Evolutionary conservation across 2,329 filamentous ascomycete genomes (phyloP).

Genomic region (Dothideomycetes sp.): DNA sequence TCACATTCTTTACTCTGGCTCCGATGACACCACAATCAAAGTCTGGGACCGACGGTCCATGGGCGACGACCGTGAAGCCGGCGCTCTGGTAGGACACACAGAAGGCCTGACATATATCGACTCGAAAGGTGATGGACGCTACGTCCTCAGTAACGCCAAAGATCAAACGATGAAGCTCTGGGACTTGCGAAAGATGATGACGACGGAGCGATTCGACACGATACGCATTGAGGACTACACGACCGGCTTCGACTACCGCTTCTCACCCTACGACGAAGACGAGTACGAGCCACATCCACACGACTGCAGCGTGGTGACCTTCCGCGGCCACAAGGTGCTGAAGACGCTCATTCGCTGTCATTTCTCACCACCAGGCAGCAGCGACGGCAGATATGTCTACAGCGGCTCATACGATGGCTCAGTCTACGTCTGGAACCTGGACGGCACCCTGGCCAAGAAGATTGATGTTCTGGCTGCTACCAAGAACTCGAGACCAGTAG

Average conservation of each 20-base stretch:
- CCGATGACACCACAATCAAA: constrained; percentile 86
- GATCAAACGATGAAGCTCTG: constrained; percentile 97
- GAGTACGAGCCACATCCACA: constrained; percentile 63
- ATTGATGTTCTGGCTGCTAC: constrained; percentile 71
- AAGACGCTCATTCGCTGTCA: constrained; percentile 90
- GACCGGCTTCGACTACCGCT: constrained; percentile 65
- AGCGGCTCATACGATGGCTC: constrained; percentile 81
- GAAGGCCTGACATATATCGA: constrained; percentile 57
- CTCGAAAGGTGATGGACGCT: constrained; percentile 79
- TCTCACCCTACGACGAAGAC: constrained; percentile 51
- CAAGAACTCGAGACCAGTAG: constrained; percentile 45
- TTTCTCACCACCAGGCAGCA: constrained; percentile 78
- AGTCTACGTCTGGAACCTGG: constrained; percentile 86
- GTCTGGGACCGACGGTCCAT: constrained; percentile 83
- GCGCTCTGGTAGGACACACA: constrained; percentile 54
- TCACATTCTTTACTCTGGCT: constrained; percentile 91
- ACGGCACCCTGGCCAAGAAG: constrained; percentile 67
- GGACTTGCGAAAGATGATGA: constrained; percentile 86
- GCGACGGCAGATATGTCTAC: constrained; percentile 87
- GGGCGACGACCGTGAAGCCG: constrained; percentile 50
- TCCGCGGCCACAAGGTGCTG: constrained; percentile 78
- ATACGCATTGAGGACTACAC: constrained; percentile 47
- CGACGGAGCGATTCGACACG: constrained; percentile 50
- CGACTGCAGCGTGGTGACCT: constrained; percentile 89
- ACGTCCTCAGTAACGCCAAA: constrained; percentile 88